Base-by-base conservation (phyloP, 2,329 filamentous ascomycete genomes). In the Penicillium sp. region DNA sequence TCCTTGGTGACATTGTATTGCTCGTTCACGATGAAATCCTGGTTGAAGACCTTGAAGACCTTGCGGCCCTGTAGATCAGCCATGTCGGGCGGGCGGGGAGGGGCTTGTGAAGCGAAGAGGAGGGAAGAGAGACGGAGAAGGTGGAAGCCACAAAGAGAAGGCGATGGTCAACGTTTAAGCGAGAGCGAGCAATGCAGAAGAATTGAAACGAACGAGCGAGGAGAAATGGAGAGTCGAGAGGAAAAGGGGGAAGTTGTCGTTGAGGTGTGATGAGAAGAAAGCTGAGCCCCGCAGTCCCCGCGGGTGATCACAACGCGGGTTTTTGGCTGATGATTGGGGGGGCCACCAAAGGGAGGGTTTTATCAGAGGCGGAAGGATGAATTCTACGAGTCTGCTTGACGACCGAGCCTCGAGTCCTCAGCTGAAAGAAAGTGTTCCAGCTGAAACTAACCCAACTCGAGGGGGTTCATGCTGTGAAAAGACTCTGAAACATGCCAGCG, bases 21-120 rank as follows among this genome's bases (percentile, higher is more conserved):
- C 80, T 98, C 94, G 77, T 98, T 95, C 74, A 98, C 95, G 71
- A 97, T 89, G 77, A 99, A 99, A 83, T 99, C 95, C 77, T 99
- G 95, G 84, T 97, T 97, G 83, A 99, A 99, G 78, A 99, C 93
- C 88, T 96, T 97, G 86, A 97, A 97, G 79, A 94, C 87, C 85
- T 97, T 97, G 80, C 93, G 89, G 75, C 88, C 88, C 65, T 82
- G 80, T 63, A 88, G 78, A 71, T 88, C 85, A 68, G 82, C 78
- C 86, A 88, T 88, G 72, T 59, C 63, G 65, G 60, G 55, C 40
- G 45, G 46, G 43, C 55, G 35, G 22, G 13, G 16, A 53, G 35
- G 22, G 13, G 16, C 5, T 16, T 26, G 52, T 13, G 35, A 49
- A 54, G 52, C 22, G 38, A 14, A 54, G 58, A 61, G 58, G 57